Evolutionary conservation across 306 rosid species (phyloP), one percentile per base, ranked within the genome.

Genomic region (Acacia crassicarpa): DNA sequence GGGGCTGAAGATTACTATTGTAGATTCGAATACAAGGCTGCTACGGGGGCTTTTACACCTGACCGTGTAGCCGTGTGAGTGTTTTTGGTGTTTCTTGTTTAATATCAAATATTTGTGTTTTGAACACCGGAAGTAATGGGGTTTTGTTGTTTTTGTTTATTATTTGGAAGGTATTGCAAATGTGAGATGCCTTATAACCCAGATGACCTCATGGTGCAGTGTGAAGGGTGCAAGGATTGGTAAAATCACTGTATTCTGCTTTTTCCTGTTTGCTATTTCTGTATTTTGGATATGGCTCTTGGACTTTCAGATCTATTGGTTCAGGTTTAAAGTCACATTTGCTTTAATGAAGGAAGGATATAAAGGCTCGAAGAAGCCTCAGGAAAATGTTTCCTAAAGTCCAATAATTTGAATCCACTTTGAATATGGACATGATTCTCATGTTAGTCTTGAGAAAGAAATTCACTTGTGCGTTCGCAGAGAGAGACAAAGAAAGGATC

Each of bases 141-240:
- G 15, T 43, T 22, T 27, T 78, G 3, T 9, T 77, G 41, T 13
- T 82, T 83, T 83, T 77, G 67, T 77, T 81, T 84, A 48, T 22
- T 80, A 12, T 67, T 66, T 81, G 89, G 84, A 67, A 93, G 97
- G 81, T 93, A 91, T 85, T 93, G 97, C 89, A 93, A 86, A 74
- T 93, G 97, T 68, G 94, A 93, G 84, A 93, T 91, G 97, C 97
- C 97, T 23, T 93, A 91, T 78, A 93, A 93, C 80, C 95, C 95
- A 23, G 95, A 91, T 51, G 97, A 91, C 81, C 95, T 93, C 56
- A 93, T 93, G 97, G 92, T 93, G 76, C 94, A 93, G 72, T 93
- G 97, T 62, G 95, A 93, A 77, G 95, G 88, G 53, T 93, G 97
- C 90, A 90, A 89, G 83, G 97, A 91, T 81, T 91, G 97, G 95